Evolutionary conservation across 257 asterid genomes (phyloP), one percentile per base, ranked within the genome.

Genomic region (Fraxinus anomala): DNA sequence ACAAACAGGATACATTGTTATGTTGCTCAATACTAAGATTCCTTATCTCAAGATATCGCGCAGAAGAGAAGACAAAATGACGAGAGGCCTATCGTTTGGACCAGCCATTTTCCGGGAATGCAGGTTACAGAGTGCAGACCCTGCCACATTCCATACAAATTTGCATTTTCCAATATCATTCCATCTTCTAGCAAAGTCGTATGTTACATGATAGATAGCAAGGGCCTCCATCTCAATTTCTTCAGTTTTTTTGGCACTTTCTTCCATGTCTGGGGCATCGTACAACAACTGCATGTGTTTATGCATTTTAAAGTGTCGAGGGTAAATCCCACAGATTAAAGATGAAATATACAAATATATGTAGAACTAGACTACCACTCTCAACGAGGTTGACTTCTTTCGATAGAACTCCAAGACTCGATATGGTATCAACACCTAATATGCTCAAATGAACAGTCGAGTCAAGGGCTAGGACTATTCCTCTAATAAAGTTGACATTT

Each of bases 111-210:
- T 77, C 82, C 79, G 74, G 17, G 93, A 89, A 76, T 61, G 84
- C 24, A 86, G 54, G 49, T 44, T 73, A 31, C 86, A 88, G 7
- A 92, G 96, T 10, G 94, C 90, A 63, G 89, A 37, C 23, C 97
- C 95, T 0, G 97, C 97, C 14, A 92, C 90, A 79, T 37, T 88
- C 97, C 98, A 94, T 0, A 91, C 95, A 82, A 94, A 94, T 19
- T 84, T 65, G 69, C 97, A 94, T 80, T 79, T 90, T 59, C 47
- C 42, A 0, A 83, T 79, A 1, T 75, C 86, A 9, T 31, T 4
- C 47, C 1, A 1, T 3, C 28, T 17, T 28, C 7, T 79, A 3
- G 93, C 96, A 5, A 79, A 34, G 77, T 89, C 85, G n/a, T 90
- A 94, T 0, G 89, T 78, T 2, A 83, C 84, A 0, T 85, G 83